Conservation (phyloP, 2,329 filamentous ascomycete species). For the Phialocephala subalpina region DNA sequence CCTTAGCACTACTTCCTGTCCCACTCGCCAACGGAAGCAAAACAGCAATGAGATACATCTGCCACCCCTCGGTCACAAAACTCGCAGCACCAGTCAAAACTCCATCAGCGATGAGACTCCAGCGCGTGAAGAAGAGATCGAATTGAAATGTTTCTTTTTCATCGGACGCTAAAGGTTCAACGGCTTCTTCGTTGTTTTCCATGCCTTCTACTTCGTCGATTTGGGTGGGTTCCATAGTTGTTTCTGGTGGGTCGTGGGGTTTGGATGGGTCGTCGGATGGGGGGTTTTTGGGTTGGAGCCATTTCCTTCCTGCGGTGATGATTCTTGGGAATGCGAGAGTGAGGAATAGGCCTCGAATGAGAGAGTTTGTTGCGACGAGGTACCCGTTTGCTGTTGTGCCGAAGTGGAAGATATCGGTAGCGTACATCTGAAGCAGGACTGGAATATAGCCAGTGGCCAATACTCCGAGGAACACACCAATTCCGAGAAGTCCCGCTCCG, state of each 20-base stretch:
- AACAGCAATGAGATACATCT: slow-evolving; percentile 72
- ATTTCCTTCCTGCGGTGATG: slow-evolving; percentile 50
- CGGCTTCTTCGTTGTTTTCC: slow-evolving; percentile 30
- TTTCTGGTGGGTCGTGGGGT: background rate
- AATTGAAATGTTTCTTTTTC: slow-evolving; percentile 57
- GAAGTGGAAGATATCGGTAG: slow-evolving; percentile 53
- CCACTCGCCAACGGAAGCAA: slow-evolving; percentile 74
- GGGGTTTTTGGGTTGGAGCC: slow-evolving; percentile 32
- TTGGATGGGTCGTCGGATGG: slow-evolving; percentile 2
- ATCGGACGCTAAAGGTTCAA: slow-evolving; percentile 14
- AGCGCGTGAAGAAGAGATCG: slow-evolving; percentile 72
- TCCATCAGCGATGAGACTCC: slow-evolving; percentile 71
- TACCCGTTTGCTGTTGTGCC: slow-evolving; percentile 53
- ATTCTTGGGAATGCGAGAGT: slow-evolving; percentile 53
- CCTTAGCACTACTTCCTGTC: slow-evolving; percentile 74
- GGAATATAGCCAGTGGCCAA: slow-evolving; percentile 75
- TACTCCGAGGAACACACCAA: slow-evolving; percentile 72
- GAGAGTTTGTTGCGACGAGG: slow-evolving; percentile 53
- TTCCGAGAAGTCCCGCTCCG: slow-evolving; percentile 69
- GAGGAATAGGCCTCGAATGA: slow-evolving; percentile 53
- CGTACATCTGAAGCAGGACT: slow-evolving; percentile 60
- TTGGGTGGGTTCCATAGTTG: slow-evolving; percentile 41
- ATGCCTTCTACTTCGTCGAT: slow-evolving; percentile 24
- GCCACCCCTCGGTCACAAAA: slow-evolving; percentile 69
- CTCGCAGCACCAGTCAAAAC: slow-evolving; percentile 68